Conservation (phyloP, 306 rosid species). For the Cicer cuneatum region DNA sequence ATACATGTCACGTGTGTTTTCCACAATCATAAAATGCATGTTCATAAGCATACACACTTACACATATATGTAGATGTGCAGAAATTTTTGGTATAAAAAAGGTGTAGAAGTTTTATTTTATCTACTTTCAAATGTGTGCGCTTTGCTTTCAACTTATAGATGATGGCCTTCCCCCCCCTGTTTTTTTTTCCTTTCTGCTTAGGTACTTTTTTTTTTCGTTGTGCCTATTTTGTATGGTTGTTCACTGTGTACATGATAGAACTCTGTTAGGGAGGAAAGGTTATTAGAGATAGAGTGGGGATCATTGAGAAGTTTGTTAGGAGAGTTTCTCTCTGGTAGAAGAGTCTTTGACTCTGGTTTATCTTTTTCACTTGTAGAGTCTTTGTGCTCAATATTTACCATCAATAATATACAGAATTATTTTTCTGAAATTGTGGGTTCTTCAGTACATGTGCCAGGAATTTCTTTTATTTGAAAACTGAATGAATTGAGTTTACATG, state of each 20-base stretch:
- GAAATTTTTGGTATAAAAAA: neutral
- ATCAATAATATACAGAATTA: too few relatives aligned
- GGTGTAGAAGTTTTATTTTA: neutral
- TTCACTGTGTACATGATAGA: neutral
- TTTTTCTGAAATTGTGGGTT: too few relatives aligned
- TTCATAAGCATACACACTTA: neutral
- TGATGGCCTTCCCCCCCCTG: neutral
- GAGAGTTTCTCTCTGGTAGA: too few relatives aligned
- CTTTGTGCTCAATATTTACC: too few relatives aligned
- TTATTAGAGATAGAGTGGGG: too few relatives aligned
- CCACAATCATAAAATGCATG: conserved; percentile 14
- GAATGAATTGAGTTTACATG: conserved; percentile 19
- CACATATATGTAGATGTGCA: conserved; percentile 3
- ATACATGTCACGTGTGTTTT: conserved; percentile 24
- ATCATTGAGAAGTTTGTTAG: too few relatives aligned
- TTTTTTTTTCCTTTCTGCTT: neutral
- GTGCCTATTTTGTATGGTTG: conserved; percentile 13
- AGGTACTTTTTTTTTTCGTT: neutral
- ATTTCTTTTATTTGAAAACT: neutral
- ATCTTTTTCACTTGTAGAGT: too few relatives aligned
- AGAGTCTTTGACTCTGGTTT: too few relatives aligned
- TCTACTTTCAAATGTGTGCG: neutral
- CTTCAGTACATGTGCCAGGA: neutral
- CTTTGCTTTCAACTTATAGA: neutral
- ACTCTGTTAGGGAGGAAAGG: too few relatives aligned